Evolutionary conservation across 805 yeast species (phyloP), one percentile per base, ranked within the genome.

Genomic region (Cyberlindnera suaveolens): DNA sequence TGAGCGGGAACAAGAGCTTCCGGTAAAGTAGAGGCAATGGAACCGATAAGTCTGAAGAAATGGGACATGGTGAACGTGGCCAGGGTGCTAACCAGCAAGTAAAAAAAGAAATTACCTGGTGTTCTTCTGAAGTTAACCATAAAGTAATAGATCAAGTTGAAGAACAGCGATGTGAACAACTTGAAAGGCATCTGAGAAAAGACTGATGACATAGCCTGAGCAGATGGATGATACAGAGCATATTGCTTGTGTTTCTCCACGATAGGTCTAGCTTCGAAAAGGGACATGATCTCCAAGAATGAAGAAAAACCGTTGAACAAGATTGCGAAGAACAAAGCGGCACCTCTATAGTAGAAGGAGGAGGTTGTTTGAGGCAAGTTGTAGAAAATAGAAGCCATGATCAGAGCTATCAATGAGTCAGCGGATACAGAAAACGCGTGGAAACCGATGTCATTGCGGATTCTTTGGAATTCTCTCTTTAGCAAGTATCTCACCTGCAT

Each of bases 241-340:
- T 71, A 78, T 23, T 70, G 69, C 48, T 72, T 72, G 49, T 79
- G 85, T 54, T 80, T 79, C 50, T 75, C 79, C 32, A 77, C 74
- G 46, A 80, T 70, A n/a, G 77, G 72, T 53, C 85, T 70, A 31
- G 58, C 56, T 43, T 53, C 60, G 31, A 52, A 55, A 20, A 54
- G 39, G n/a, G 58, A 43, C 54, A 54, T 66, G 44, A 80, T 70
- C 61, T 80, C 87, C 54, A 78, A 65, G 46, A 80, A 57, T n/a
- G 82, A 78, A n/a, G 80, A 67, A 54, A 80, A 76, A 13, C 85
- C 78, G 58, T 80, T 80, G 60, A 78, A 80, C 54, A 80, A 65
- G 36, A 76, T 70, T 19, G 83, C 80, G 58, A 81, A 80, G 64
- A 84, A 85, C 70, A 84, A 66, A 37, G 81, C 72, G 33, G 87